Evolutionary conservation across 164 flowering plant genomes (phyloP), one percentile per base, ranked within the genome.

Genomic region (Amborella trichopoda): DNA sequence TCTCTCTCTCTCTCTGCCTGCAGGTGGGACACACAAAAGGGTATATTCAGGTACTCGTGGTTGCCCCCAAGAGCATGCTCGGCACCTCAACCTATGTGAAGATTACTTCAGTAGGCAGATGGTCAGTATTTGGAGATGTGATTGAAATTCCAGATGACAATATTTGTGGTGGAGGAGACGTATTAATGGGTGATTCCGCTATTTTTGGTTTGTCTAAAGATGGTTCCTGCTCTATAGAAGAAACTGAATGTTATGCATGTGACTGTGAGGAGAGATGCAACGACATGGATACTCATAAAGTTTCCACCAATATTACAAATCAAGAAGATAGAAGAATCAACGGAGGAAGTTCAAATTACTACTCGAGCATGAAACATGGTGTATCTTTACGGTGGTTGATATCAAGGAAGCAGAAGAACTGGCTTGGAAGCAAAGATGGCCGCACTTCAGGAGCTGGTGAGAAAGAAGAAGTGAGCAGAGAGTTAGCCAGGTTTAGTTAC

Each of bases 1-100:
- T n/a, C n/a, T n/a, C n/a, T n/a, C n/a, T n/a, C n/a, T n/a, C 11
- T 44, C 2, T 43, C 18, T 50, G 2, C 17, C 28, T 3, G 53
- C 40, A 93, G 99, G 97, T 93, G 58, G 99, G 99, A 26, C 99
- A 93, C 50, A 93, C 96, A 21, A 85, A 88, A 67, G 90, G 95
- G 42, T 93, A 93, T 52, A 64, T 88, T 43, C 99, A 93, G 66
- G 99, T 93, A 12, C 94, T 93, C 20, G 74, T 93, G 9, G 41
- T 49, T 53, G 97, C 75, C 44, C 75, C 95, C 6, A 93, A 73
- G 53, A 64, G 60, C 59, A 63, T 82, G 86, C 61, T 88, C 46
- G 99, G 97, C 17, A 62, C 73, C 46, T 88, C 93, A 59, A 84
- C 96, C 19, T 62, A 71, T 14, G 90, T 65, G 47, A 81, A 71